Evolutionary conservation across 1,284 basidiomycete genomes (phyloP).

Genomic region (Naganishia liquefaciens): DNA sequence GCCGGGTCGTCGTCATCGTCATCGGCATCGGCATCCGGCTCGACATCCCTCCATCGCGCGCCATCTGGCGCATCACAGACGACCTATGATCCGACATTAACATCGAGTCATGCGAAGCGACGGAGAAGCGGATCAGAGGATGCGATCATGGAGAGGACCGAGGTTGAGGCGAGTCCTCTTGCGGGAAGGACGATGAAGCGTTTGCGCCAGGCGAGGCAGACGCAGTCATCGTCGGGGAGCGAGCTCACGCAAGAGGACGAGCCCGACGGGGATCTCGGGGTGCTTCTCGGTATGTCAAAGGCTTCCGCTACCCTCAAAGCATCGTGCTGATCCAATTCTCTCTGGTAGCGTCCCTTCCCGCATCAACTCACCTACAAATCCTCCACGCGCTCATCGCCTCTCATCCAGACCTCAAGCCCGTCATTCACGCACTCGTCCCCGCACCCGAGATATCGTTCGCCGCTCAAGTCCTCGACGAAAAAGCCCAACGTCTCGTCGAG

Average conservation of each 20-base stretch:
- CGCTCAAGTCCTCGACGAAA: slow-evolving; percentile 17
- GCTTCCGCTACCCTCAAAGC: not conserved
- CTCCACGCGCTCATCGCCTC: slow-evolving; percentile 18
- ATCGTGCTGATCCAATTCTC: not conserved
- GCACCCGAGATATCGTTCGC: slow-evolving; percentile 16
- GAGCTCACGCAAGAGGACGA: not conserved
- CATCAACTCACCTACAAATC: slow-evolving; percentile 23
- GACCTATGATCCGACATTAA: not conserved
- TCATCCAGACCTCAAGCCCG: slow-evolving; percentile 3
- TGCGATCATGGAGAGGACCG: slow-evolving; percentile 1
- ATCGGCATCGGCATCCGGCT: not conserved
- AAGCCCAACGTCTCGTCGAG: not conserved
- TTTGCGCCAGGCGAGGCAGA: not conserved
- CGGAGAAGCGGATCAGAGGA: slow-evolving; percentile 5
- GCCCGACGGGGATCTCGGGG: slow-evolving; percentile 7
- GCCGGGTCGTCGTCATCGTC: not conserved
- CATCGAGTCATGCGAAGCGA: not conserved
- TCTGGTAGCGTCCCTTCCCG: slow-evolving; percentile 5
- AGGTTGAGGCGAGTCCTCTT: not conserved
- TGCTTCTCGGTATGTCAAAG: slow-evolving; percentile 1
- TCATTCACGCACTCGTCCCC: slow-evolving; percentile 8
- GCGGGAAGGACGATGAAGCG: slow-evolving; percentile 4
- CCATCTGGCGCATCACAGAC: not conserved
- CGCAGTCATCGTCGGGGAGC: not conserved
- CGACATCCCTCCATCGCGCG: not conserved